Conservation (phyloP, 345 rosid species). For the Theobroma cacao region DNA sequence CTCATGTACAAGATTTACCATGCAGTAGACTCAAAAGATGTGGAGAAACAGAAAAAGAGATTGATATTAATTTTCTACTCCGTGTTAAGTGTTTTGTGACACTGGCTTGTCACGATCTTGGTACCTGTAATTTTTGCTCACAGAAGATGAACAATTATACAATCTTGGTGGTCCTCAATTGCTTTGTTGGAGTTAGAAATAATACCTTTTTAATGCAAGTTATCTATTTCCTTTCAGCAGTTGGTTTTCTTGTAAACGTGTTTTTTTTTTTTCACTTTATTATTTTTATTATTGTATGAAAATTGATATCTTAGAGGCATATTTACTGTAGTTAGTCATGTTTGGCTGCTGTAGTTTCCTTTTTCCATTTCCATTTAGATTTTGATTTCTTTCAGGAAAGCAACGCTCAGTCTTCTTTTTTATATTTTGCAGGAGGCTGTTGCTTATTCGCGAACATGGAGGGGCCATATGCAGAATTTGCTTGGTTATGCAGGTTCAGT, state of each 20-base stretch:
- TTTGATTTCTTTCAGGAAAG: not conserved
- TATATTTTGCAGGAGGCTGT: slow-evolving; percentile 79
- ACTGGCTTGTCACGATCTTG: not conserved
- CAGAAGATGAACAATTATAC: not conserved
- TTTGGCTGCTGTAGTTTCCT: not conserved
- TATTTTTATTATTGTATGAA: not conserved
- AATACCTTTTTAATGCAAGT: not conserved
- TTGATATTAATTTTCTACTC: not conserved
- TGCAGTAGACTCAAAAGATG: not conserved
- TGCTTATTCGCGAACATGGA: slow-evolving; percentile 92
- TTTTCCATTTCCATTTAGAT: not conserved
- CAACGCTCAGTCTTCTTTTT: slow-evolving; percentile 9
- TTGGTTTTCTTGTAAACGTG: not conserved
- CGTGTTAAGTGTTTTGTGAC: not conserved
- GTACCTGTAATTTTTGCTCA: not conserved
- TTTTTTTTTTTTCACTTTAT: not conserved
- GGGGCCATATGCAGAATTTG: slow-evolving; percentile 91
- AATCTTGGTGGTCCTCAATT: not conserved
- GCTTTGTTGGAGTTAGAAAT: not conserved
- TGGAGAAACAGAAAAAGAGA: not conserved
- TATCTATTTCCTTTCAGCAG: not conserved
- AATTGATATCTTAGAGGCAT: not conserved
- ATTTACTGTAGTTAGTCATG: not conserved
- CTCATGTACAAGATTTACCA: not conserved
- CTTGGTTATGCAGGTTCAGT: slow-evolving; percentile 96